Percentiles rank a stretch among this genome's conserved stretches.
Evolutionary conservation across 768 basidiomycete species (phyloP).

Genomic region (Trametopsis cervina): DNA sequence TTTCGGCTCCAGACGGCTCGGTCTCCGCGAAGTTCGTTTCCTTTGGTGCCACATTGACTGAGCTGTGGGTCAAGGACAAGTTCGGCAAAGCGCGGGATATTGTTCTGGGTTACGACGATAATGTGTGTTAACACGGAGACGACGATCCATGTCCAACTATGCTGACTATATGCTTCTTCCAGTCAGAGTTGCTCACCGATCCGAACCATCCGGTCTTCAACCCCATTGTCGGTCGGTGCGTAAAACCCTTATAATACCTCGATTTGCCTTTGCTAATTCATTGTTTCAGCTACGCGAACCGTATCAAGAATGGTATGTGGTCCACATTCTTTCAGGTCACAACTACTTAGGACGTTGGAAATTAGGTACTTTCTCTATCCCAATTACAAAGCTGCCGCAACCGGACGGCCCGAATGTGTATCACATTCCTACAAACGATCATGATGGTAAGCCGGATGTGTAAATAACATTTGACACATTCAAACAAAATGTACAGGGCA

Average conservation of each 20-base stretch:
- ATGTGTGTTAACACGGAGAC: constrained; percentile 24
- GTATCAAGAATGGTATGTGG: constrained; percentile 39
- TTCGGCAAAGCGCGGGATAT: constrained; percentile 42
- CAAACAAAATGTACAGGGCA: constrained; percentile 16
- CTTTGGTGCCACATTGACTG: constrained; percentile 48
- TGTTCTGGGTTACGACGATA: constrained; percentile 53
- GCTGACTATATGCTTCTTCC: neutral
- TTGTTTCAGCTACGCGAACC: constrained; percentile 44
- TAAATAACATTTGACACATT: constrained; percentile 17
- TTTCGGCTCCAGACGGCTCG: constrained; percentile 48
- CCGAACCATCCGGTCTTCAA: constrained; percentile 41
- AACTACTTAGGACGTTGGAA: too few species aligned
- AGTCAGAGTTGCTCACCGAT: constrained; percentile 37
- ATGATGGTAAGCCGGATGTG: constrained; percentile 30
- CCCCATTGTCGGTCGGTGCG: constrained; percentile 20
- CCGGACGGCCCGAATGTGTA: constrained; percentile 38
- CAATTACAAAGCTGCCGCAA: constrained; percentile 39
- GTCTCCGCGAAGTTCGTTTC: constrained; percentile 52
- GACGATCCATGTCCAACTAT: neutral
- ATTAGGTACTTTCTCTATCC: constrained; percentile 46
- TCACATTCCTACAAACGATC: constrained; percentile 45
- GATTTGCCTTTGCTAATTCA: constrained; percentile 21
- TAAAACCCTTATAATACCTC: too few species aligned
- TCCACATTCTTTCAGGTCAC: neutral
- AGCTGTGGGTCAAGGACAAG: constrained; percentile 50